A percentile compares a stretch with the other conserved stretches of the same genome.
phyloP scores from a whole-genome alignment of 2,329 filamentous ascomycete species.

The Ophiosphaerella korrae region DNA sequence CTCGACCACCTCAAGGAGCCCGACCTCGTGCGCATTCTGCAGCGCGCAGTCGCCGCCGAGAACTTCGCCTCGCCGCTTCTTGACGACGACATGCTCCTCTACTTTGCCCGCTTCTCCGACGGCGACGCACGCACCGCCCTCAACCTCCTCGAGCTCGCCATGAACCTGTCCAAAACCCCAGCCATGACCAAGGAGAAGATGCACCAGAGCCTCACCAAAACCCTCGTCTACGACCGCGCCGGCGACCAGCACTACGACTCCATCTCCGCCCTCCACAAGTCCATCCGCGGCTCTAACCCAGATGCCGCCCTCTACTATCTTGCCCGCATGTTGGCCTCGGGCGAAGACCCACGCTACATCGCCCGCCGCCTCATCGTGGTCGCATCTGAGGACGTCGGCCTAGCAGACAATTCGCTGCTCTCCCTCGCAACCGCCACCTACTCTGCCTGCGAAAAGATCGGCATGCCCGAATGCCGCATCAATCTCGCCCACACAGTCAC shows the following conservation, averaged over 20 bases:
- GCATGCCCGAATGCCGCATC: slow-evolving; percentile 93
- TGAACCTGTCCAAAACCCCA: slow-evolving; percentile 71
- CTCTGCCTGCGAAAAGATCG: slow-evolving; percentile 87
- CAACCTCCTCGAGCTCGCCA: slow-evolving; percentile 87
- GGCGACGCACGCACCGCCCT: slow-evolving; percentile 92
- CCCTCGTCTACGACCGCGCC: slow-evolving; percentile 89
- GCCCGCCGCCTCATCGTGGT: slow-evolving; percentile 93
- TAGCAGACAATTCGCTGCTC: slow-evolving; percentile 85
- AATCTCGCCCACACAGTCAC: slow-evolving; percentile 86
- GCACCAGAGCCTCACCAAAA: slow-evolving; percentile 84
- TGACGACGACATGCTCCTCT: slow-evolving; percentile 76
- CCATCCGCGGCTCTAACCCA: slow-evolving; percentile 82
- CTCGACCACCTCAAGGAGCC: slow-evolving; percentile 74
- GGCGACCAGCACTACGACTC: slow-evolving; percentile 98
- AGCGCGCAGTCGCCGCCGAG: slow-evolving; percentile 73
- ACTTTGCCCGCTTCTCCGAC: slow-evolving; percentile 85
- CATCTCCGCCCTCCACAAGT: slow-evolving; percentile 97
- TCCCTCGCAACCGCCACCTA: slow-evolving; percentile 85
- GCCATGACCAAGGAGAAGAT: slow-evolving; percentile 75
- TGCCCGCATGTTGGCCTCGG: slow-evolving; percentile 91
- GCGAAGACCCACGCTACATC: slow-evolving; percentile 91
- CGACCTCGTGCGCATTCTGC: slow-evolving; percentile 74
- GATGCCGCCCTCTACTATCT: slow-evolving; percentile 94
- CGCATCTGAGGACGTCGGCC: slow-evolving; percentile 88
- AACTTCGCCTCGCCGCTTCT: slow-evolving; percentile 62